These are phyloP conservation scores for Conidiobolus incongruus DNA, from an alignment of 371 early-diverging fungal genomes.

Conservation along the genomic window DNA sequence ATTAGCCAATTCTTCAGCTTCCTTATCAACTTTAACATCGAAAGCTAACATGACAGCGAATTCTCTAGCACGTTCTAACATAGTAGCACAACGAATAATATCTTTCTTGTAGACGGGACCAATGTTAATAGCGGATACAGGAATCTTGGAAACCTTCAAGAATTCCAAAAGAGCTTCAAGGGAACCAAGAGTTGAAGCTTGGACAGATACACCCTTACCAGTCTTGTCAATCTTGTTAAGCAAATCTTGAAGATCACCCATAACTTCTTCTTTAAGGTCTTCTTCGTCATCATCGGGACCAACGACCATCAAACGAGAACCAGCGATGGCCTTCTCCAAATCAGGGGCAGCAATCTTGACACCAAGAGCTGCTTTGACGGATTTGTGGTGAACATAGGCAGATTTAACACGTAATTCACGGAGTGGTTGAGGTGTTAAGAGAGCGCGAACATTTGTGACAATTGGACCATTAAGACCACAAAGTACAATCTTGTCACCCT, in stretches of 20 bases:
- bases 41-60: conserved; percentile 92
- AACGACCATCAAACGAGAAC: conserved; percentile 85
- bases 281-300: conserved; percentile 94
- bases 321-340: conserved; percentile 97
- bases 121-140: conserved; percentile 93
- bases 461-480: conserved; percentile 97
- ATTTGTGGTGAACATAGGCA: conserved; percentile 90
- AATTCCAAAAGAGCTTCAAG: conserved; percentile 97
- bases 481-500: conserved; percentile 94
- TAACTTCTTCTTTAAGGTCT: conserved; percentile 79
- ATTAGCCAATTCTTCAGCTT: conserved; percentile 85
- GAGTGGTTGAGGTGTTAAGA: conserved; percentile 98
- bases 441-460: conserved; percentile 80
- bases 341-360: conserved; percentile 94
- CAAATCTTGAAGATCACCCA: conserved; percentile 66
- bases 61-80: conserved; percentile 82
- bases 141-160: conserved; percentile 84
- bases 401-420: conserved; percentile 96
- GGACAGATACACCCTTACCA: conserved; percentile 95
- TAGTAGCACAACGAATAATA: conserved; percentile 78
- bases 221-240: conserved; percentile 62
- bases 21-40: conserved; percentile 96
- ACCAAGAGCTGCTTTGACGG: conserved; percentile 95
- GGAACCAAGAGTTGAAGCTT: conserved; percentile 98
- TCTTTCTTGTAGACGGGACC: conserved; percentile 98